Evolutionary conservation across 495 filamentous ascomycete species (phyloP), one percentile per base, ranked within the genome.

Genomic region (Xylaria acuta): DNA sequence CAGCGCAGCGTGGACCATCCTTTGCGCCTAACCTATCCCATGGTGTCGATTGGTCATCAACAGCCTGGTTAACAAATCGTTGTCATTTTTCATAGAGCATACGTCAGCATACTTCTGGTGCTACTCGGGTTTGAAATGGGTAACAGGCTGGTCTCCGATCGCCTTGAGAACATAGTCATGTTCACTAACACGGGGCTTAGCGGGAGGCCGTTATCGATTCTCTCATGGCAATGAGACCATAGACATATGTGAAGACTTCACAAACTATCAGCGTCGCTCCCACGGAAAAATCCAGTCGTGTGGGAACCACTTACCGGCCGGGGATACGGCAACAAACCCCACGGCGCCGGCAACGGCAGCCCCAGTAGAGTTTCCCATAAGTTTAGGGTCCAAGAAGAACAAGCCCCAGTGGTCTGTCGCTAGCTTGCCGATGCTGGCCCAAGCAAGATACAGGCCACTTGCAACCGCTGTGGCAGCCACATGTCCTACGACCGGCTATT

Each of bases 361-460:
- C 69, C 80, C 75, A 20, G 78, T 75, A 27, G 56, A 65, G 3
- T 71, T 67, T 16, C 53, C 60, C 72, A 79, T 77, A 43, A 79
- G 58, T 34, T 81, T 73, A 12, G 78, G 79, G 51, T 88, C 83
- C 49, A 88, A 77, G 79, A 86, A 88, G 73, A 84, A 87, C 75
- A 82, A 86, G 9, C 81, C 79, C 49, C 81, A 83, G 38, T 82
- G 77, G 66, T 83, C 85, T 0, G 85, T 87, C 64, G 83, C 36
- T 8, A 81, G 71, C 64, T 85, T 80, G 49, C 86, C 85, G 38
- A 88, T 68, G 18, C 78, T 79, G 14, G 83, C 82, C 87, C 85
- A 88, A 4, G 78, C 81, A 30, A 87, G 77, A 67, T 88, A 89
- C 22, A 77, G 56, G 7, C 75, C 69, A 62, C 82, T 77, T 6